A percentile compares a stretch with the other conserved stretches of the same genome.
Evolutionary conservation across 2,329 filamentous ascomycete genomes (phyloP).

Genomic region (Exophiala xenobiotica): DNA sequence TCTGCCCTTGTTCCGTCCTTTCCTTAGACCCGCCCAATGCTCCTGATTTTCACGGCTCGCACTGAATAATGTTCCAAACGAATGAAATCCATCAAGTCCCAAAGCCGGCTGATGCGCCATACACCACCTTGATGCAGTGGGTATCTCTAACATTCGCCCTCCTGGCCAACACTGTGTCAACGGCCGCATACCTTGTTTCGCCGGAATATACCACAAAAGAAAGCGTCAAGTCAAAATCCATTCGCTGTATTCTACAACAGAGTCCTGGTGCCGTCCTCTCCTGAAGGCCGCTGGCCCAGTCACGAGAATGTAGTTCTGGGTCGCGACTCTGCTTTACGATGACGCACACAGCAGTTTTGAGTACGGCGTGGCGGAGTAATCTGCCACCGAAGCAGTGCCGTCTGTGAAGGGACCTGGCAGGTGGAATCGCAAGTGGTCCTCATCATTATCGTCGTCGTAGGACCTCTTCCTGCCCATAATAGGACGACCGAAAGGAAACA

Average conservation of each 20-base stretch:
- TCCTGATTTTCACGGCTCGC: background rate
- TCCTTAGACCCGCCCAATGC: background rate
- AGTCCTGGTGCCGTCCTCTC: background rate
- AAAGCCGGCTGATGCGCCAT: slow-evolving; percentile 15
- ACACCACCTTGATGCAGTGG: slow-evolving; percentile 17
- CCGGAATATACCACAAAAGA: slow-evolving; percentile 10
- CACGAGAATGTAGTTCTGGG: background rate
- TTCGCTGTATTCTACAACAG: background rate
- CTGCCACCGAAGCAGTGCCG: slow-evolving; percentile 13
- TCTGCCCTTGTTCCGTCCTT: background rate
- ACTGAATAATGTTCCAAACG: background rate
- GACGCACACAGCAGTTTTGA: slow-evolving; percentile 29
- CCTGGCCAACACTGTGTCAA: background rate
- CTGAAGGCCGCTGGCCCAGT: background rate
- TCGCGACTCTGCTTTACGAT: slow-evolving; percentile 14
- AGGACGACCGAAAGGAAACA: slow-evolving; percentile 16
- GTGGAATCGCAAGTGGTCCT: slow-evolving; percentile 18
- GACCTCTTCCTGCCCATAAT: slow-evolving; percentile 19
- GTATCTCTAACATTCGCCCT: slow-evolving; percentile 18
- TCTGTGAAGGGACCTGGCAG: slow-evolving; percentile 20
- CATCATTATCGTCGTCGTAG: slow-evolving; percentile 24
- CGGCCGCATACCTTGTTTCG: background rate
- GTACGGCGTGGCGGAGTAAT: slow-evolving; percentile 22
- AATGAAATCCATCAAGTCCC: slow-evolving; percentile 8
- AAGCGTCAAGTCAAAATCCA: background rate